Conservation (phyloP, 2,329 filamentous ascomycete species). For the Paramyrothecium sp. region DNA sequence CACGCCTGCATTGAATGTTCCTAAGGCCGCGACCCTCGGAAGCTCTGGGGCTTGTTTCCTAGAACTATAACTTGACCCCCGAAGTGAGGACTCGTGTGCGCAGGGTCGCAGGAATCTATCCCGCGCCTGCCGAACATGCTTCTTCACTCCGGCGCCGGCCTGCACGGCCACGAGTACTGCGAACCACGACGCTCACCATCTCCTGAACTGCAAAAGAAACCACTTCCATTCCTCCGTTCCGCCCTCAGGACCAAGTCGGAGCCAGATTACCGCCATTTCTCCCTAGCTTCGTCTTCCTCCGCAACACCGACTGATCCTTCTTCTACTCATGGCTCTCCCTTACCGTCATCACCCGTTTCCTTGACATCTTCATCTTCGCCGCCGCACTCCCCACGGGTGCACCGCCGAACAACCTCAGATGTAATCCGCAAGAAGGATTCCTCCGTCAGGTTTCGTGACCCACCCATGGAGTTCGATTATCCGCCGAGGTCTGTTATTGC, state of each 20-base stretch:
- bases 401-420: slow-evolving; percentile 33
- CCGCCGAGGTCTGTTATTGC: slow-evolving; percentile 18
- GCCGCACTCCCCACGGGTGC: not conserved
- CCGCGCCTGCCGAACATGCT: slow-evolving; percentile 43
- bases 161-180: slow-evolving; percentile 61
- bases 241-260: slow-evolving; percentile 34
- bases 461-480: slow-evolving; percentile 24
- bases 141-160: slow-evolving; percentile 56
- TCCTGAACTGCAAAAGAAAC: slow-evolving; percentile 28
- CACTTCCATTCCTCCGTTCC: slow-evolving; percentile 40
- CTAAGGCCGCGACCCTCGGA: not conserved
- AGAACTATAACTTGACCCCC: not conserved
- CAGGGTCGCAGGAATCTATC: not conserved
- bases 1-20: not conserved
- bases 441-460: slow-evolving; percentile 45
- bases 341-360: slow-evolving; percentile 2
- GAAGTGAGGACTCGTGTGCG: not conserved
- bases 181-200: slow-evolving; percentile 24
- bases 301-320: slow-evolving; percentile 1
- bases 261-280: slow-evolving; percentile 17
- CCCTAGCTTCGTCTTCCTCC: slow-evolving; percentile 2
- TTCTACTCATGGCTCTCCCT: not conserved
- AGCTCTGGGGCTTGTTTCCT: not conserved
- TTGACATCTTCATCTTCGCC: slow-evolving; percentile 12
- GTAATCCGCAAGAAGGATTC: slow-evolving; percentile 36